Conservation (phyloP, 805 yeast species). For the Kodamaea kakaduensis region DNA sequence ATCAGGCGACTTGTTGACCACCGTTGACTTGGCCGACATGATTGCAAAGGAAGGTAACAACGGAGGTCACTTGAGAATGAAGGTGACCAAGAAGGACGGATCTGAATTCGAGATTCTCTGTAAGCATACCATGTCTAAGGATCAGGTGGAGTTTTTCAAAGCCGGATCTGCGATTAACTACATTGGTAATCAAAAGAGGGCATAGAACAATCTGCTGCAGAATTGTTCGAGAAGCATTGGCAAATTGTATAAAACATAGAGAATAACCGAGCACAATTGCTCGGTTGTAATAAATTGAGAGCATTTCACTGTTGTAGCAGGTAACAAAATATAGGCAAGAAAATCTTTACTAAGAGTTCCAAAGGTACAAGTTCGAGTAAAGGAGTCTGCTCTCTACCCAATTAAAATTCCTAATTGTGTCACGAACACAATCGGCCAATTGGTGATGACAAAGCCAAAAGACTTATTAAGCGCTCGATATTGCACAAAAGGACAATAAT, state of each 20-base stretch:
- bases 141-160: constrained; percentile 92
- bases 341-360: no score
- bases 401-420: no score
- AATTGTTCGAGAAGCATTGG: no score
- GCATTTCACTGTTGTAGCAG: no score
- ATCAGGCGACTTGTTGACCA: constrained; percentile 74
- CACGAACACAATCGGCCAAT: no score
- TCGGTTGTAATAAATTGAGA: no score
- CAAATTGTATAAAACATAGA: background rate
- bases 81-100: constrained; percentile 74
- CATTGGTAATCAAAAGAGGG: constrained; percentile 57
- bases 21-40: constrained; percentile 71
- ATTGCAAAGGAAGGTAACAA: constrained; percentile 78
- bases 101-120: constrained; percentile 64
- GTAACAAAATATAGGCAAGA: background rate
- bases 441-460: no score
- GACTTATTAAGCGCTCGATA: no score
- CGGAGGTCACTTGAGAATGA: constrained; percentile 73
- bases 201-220: background rate
- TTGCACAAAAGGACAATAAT: no score
- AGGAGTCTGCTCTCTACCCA: no score
- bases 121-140: constrained; percentile 95
- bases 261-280: background rate
- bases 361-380: no score
- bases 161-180: constrained; percentile 96